phyloP scores from a whole-genome alignment of 306 rosid species.

The Cotoneaster glaucophyllus region DNA sequence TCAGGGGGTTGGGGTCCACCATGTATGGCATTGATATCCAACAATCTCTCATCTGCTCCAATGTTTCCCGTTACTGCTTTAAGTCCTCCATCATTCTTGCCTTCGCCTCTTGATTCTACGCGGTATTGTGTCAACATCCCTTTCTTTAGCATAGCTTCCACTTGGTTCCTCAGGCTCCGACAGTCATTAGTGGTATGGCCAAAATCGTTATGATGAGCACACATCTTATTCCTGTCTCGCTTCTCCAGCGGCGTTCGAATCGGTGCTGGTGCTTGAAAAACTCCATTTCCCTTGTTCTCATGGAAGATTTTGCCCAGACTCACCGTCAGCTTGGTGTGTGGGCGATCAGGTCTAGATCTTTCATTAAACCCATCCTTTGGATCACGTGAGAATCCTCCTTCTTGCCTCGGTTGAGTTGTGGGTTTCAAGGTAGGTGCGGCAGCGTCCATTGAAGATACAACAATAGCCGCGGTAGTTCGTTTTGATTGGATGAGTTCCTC shows the following conservation, averaged over 20 bases:
- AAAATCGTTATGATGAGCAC: too few relatives aligned
- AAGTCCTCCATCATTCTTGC: fast-evolving
- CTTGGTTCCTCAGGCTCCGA: background rate
- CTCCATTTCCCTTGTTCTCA: background rate
- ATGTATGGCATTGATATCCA: background rate
- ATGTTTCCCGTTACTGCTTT: too few relatives aligned
- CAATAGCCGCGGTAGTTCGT: fast-evolving
- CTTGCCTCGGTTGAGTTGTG: too few relatives aligned
- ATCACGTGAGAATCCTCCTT: too few relatives aligned
- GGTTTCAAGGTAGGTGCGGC: too few relatives aligned
- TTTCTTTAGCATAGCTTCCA: background rate
- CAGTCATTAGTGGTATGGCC: background rate
- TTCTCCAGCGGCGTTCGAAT: background rate
- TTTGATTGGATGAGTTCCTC: background rate
- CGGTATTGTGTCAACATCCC: background rate
- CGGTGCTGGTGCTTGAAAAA: background rate
- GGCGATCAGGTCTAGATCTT: too few relatives aligned
- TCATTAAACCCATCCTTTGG: too few relatives aligned
- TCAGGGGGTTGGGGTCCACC: background rate
- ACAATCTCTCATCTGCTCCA: fast-evolving
- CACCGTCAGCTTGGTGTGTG: background rate
- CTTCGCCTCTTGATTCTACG: too few relatives aligned
- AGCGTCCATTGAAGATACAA: too few relatives aligned
- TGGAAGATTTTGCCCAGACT: background rate
- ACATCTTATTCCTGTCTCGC: too few relatives aligned